A percentile compares a stretch with the other conserved stretches of the same genome.
Evolutionary conservation across 1,139 yeast genomes (phyloP).

Genomic region (Saccharomyces hybrid): DNA sequence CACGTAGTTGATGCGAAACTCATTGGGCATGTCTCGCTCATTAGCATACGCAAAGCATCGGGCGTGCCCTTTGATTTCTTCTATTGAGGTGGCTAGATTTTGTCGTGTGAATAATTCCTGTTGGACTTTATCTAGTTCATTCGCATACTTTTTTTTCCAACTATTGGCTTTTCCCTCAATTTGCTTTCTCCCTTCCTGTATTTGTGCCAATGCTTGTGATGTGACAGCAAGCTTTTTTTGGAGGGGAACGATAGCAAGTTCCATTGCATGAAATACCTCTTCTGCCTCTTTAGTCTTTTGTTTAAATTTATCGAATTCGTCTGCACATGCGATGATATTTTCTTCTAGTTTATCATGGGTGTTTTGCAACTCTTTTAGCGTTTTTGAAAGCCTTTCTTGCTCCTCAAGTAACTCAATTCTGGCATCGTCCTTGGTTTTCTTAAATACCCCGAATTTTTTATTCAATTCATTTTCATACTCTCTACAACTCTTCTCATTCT

Average conservation of each 20-base stretch:
- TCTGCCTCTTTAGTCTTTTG: neutral
- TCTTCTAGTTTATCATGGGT: neutral
- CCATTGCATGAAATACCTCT: neutral
- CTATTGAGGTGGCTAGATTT: slow-evolving; percentile 2
- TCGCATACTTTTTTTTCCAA: neutral
- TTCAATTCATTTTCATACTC: slow-evolving; percentile 10
- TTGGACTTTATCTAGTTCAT: neutral
- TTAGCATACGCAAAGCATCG: slow-evolving; percentile 3
- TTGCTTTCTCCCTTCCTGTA: slow-evolving; percentile 1
- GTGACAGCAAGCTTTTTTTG: neutral
- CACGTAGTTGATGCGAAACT: neutral
- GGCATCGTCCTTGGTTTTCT: slow-evolving; percentile 12
- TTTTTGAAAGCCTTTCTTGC: neutral
- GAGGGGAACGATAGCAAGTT: neutral
- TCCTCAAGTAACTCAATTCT: slow-evolving; percentile 6
- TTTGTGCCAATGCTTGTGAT: neutral
- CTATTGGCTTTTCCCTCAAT: neutral
- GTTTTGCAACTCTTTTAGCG: neutral
- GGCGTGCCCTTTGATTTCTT: neutral
- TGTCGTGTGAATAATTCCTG: slow-evolving; percentile 1
- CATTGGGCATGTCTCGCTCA: neutral
- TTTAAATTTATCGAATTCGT: neutral
- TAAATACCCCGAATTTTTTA: slow-evolving; percentile 13
- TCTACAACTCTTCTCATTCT: slow-evolving; percentile 10
- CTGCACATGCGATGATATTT: neutral